phyloP scores from a whole-genome alignment of 306 rosid genomes.

The Castanea mollissima region DNA sequence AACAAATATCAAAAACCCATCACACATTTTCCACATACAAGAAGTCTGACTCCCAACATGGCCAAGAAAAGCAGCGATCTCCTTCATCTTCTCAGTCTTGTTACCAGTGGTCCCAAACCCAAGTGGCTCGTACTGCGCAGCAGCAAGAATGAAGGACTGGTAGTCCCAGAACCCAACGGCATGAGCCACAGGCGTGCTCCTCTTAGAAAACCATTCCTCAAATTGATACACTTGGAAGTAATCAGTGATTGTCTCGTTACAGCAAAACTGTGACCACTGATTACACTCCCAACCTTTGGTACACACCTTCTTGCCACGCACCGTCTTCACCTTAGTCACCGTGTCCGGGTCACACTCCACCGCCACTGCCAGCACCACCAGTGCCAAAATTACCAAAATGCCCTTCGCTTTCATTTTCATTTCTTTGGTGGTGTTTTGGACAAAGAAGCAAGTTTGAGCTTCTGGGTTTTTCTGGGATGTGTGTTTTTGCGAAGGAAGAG shows the following conservation, averaged over 20 bases:
- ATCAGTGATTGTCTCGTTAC: conserved; percentile 74
- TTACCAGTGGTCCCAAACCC: conserved; percentile 94
- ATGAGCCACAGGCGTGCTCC: conserved; percentile 74
- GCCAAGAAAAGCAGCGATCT: conserved; percentile 82
- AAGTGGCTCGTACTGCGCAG: conserved; percentile 58
- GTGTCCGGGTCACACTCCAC: conserved; percentile 25
- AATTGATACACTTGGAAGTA: conserved; percentile 74
- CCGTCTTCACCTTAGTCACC: conserved; percentile 48
- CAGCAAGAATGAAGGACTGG: conserved; percentile 67
- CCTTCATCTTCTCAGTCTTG: conserved; percentile 73
- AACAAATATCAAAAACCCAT: too few relatives aligned
- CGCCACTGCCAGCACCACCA: conserved; percentile 16
- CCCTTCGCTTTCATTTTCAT: conserved; percentile 11
- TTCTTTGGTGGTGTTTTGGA: not conserved
- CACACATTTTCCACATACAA: conserved; percentile 44
- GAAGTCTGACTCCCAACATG: conserved; percentile 88
- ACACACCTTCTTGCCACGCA: conserved; percentile 67
- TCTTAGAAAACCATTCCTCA: conserved; percentile 76
- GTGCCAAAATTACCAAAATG: not conserved
- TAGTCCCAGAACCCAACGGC: conserved; percentile 94
- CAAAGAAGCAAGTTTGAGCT: not conserved
- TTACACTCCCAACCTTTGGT: conserved; percentile 81
- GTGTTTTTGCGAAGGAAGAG: not conserved
- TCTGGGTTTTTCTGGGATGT: not conserved
- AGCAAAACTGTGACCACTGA: conserved; percentile 65